Evolutionary conservation across 1,284 basidiomycete genomes (phyloP).

Genomic region (Sutorius eximius): DNA sequence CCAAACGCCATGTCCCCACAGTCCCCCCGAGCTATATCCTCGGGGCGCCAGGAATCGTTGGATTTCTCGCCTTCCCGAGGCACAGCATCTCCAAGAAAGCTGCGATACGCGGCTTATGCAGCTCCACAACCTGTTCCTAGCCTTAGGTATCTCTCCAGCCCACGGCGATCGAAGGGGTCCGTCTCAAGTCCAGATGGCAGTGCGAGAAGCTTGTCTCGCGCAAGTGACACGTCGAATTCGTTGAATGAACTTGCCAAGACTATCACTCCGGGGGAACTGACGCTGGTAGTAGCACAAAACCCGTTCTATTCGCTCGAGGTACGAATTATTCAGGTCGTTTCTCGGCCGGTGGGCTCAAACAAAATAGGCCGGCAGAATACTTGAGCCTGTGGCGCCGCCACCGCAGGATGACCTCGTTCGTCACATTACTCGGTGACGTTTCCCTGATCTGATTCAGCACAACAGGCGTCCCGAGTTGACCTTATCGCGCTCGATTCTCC

Average conservation of each 20-base stretch:
- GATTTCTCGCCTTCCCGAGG: conserved; percentile 35
- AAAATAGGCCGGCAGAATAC: conserved; percentile 14
- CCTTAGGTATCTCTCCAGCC: conserved; percentile 38
- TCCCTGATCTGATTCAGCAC: conserved; percentile 13
- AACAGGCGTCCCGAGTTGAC: conserved; percentile 48
- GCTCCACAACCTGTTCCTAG: conserved; percentile 51
- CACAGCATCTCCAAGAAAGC: conserved; percentile 41
- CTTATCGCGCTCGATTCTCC: conserved; percentile 72
- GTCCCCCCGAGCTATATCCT: conserved; percentile 15
- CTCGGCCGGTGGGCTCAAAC: not conserved
- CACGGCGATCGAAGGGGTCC: conserved; percentile 24
- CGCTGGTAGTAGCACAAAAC: conserved; percentile 42
- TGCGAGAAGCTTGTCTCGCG: conserved; percentile 26
- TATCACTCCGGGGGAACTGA: conserved; percentile 57
- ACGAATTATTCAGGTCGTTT: not conserved
- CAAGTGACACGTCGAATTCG: conserved; percentile 28
- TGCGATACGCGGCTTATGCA: conserved; percentile 73
- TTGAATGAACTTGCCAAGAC: conserved; percentile 41
- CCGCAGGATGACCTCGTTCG: conserved; percentile 26
- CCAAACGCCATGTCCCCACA: conserved; percentile 5
- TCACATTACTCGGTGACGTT: not conserved
- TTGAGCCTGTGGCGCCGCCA: not conserved
- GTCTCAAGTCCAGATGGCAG: conserved; percentile 25
- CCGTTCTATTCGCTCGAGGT: conserved; percentile 26
- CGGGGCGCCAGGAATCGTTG: conserved; percentile 18